Base-by-base conservation (phyloP, 495 filamentous ascomycete species). In the Xylaria longipes region DNA sequence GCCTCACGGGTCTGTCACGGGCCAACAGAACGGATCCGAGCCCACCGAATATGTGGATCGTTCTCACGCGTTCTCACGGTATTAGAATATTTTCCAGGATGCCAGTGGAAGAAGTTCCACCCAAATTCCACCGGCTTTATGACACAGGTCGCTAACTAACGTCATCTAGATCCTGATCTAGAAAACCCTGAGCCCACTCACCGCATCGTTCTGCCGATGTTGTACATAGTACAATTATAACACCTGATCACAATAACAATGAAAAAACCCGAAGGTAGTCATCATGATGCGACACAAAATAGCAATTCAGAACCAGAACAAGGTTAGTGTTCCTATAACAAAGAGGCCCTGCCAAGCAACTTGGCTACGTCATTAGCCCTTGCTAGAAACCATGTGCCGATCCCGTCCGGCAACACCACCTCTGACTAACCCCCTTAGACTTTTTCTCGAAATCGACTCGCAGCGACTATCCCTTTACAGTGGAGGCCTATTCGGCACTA, bases 331-430 rank as follows among this genome's bases (percentile, higher is more conserved):
- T n/a, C n/a, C n/a, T n/a, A n/a, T n/a, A n/a, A n/a, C n/a, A 12
- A 4, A 29, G 12, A 9, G 20, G 29, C 25, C 43, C 62, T 50
- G 62, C 61, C 61, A 64, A 50, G 43, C 27, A 27, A 20, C 62
- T 65, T 65, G 43, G 41, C 43, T 65, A 65, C 62, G 62, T 65
- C 62, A 65, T 65, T 50, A 25, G 50, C 37, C 41, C 20, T 35
- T 20, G 43, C 17, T n/a, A n/a, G 25, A 15, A 48, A n/a, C 62
- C 45, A 31, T 48, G 62, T 48, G 62, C 41, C 62, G 31, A 65
- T 65, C 62, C 62, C 46, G 46, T 11, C n/a, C 46, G 12, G 46
- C 46, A 50, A 43, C 8, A 22, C 20, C 46, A 22, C 46, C n/a
- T 22, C 46, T 14, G 12, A 46, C 41, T 17, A 11, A 15, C 52